Evolutionary conservation across 306 rosid species (phyloP).

Genomic region (Pterocarpus macrocarpus): DNA sequence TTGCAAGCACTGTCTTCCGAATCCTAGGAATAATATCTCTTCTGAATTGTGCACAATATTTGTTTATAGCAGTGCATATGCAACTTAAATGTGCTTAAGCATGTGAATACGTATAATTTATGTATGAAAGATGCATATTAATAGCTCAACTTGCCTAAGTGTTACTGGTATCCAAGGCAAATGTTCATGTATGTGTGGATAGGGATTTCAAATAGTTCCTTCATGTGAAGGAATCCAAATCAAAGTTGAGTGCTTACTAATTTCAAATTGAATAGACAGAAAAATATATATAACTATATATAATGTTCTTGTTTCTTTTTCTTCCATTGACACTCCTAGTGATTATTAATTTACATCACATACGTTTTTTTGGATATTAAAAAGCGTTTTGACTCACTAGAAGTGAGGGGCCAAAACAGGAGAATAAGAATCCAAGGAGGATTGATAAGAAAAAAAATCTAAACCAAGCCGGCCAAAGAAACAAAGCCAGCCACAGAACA

Average conservation of each 20-base stretch:
- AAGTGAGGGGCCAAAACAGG: too few species aligned
- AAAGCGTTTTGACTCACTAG: too few species aligned
- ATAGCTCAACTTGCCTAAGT: constrained; percentile 25
- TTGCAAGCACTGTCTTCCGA: not conserved
- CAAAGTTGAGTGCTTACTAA: not conserved
- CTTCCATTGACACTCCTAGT: not conserved
- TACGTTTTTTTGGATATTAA: too few species aligned
- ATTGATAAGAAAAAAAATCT: too few species aligned
- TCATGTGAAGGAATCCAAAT: not conserved
- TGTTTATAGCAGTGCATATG: constrained; percentile 18
- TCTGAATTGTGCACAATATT: constrained; percentile 17
- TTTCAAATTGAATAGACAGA: too few species aligned
- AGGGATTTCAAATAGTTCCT: constrained; percentile 3
- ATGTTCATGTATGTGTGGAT: not conserved
- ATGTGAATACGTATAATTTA: constrained; percentile 38
- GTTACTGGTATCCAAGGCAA: constrained; percentile 27
- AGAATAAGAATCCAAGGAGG: too few species aligned
- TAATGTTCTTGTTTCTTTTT: too few species aligned
- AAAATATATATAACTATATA: too few species aligned
- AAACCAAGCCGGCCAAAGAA: too few species aligned
- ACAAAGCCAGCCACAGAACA: too few species aligned
- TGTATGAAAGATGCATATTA: constrained; percentile 14
- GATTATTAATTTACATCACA: not conserved
- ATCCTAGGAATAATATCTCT: constrained; percentile 22
- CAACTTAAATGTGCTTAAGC: constrained; percentile 36